Evolutionary conservation across 441 rosid species (phyloP).

Genomic region (Capsella rubella): DNA sequence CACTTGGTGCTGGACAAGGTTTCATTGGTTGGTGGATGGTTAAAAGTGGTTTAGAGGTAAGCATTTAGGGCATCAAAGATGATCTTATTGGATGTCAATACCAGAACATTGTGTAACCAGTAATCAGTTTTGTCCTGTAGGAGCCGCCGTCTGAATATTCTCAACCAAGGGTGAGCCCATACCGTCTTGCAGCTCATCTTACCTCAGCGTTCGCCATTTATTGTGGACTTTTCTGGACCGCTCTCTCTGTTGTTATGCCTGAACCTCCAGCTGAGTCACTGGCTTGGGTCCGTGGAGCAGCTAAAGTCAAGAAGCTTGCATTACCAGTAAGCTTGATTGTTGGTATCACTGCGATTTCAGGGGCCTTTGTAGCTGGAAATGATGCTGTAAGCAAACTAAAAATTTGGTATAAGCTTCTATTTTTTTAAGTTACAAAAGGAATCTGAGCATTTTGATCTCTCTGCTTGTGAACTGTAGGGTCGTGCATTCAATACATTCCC

Average conservation of each 20-base stretch:
- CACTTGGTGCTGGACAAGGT: slow-evolving; percentile 98
- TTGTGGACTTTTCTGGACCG: slow-evolving; percentile 93
- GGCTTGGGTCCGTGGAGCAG: slow-evolving; percentile 82
- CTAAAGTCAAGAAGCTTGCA: slow-evolving; percentile 82
- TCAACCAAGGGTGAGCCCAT: slow-evolving; percentile 95
- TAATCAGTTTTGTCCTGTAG: slow-evolving; percentile 45
- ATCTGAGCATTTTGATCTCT: slow-evolving; percentile 3
- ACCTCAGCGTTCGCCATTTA: slow-evolving; percentile 94
- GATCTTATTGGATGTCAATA: neutral
- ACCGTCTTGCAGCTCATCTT: slow-evolving; percentile 91
- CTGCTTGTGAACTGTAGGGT: slow-evolving; percentile 55
- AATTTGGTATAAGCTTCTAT: slow-evolving; percentile 3
- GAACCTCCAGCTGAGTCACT: slow-evolving; percentile 91
- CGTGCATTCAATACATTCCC: slow-evolving; percentile 91
- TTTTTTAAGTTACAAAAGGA: slow-evolving; percentile 12
- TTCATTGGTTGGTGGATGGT: slow-evolving; percentile 99
- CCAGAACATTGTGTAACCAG: slow-evolving; percentile 17
- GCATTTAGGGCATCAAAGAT: slow-evolving; percentile 8
- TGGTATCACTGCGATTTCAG: slow-evolving; percentile 85
- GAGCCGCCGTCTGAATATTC: slow-evolving; percentile 88
- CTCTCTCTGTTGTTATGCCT: slow-evolving; percentile 90
- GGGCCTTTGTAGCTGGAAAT: slow-evolving; percentile 97
- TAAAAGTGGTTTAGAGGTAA: slow-evolving; percentile 94
- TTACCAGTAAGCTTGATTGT: slow-evolving; percentile 84
- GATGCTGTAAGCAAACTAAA: slow-evolving; percentile 72